Evolutionary conservation across 2,329 filamentous ascomycete species (phyloP), one percentile per base, ranked within the genome.

Genomic region (Phialophora tarda): DNA sequence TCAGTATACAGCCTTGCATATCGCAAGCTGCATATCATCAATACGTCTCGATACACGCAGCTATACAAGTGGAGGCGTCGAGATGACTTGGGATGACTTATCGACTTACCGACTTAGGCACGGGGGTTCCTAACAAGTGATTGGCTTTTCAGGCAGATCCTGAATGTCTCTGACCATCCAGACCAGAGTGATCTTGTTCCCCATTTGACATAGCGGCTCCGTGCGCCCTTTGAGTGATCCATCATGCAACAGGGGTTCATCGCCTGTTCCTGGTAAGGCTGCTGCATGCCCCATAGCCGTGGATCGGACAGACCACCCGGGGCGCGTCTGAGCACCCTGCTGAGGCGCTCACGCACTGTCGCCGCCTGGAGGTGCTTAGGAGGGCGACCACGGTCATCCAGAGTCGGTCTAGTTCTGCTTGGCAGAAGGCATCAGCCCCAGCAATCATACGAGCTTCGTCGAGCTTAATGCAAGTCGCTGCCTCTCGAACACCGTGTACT

Each of bases 11-110:
- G 48, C 48, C 48, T 51, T 26, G 48, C 48, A 51, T 23, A 28
- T 8, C 26, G 14, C 14, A 4, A 28, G 23, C 48, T 23, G 21
- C 48, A 48, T 48, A n/a, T 48, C 44, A 23, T 48, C 44, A 51
- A 51, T 51, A 51, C 48, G 4, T 5, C n/a, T 26, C 14, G 48
- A 51, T 55, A 55, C 53, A 55, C 7, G 28, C 26, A 8, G 53
- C 26, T 55, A 32, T 55, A 55, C 53, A 55, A 55, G 53, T 55
- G 53, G 53, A 55, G 53, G 51, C 51, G 24, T 54, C 14, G 26
- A 32, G 11, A 17, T 53, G 51, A 54, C 4, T n/a, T 54, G 51
- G 7, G 53, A 55, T 34, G 53, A 51, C 48, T 51, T 51, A 51
- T 51, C 48, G 48, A 26, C 48, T 28, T 51, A 23, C 48, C 48